These are phyloP conservation scores for Neurospora crassa DNA, from an alignment of 2,329 filamentous ascomycete genomes.

Conservation along the genomic window DNA sequence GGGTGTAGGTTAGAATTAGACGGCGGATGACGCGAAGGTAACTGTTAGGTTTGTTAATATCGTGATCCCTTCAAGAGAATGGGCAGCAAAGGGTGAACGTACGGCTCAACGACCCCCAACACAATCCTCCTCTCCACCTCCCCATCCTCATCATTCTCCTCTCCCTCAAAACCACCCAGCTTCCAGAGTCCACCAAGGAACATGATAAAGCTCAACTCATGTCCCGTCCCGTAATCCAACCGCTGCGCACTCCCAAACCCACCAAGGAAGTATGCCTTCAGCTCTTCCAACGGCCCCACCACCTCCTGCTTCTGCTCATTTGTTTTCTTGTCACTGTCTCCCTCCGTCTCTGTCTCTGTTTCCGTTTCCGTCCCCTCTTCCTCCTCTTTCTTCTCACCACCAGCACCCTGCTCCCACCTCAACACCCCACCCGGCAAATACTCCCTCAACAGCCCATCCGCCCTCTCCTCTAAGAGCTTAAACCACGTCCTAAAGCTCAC, in stretches of 20 bases:
- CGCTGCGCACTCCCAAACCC: conserved; percentile 81
- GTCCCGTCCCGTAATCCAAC: conserved; percentile 91
- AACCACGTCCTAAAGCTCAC: conserved; percentile 82
- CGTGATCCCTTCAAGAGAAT: background rate
- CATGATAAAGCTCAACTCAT: conserved; percentile 89
- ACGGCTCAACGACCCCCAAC: conserved; percentile 74
- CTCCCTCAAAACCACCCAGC: conserved; percentile 58
- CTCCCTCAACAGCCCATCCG: conserved; percentile 45
- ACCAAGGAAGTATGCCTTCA: conserved; percentile 71
- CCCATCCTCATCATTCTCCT: conserved; percentile 33
- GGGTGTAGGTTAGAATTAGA: conserved; percentile 80
- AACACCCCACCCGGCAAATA: conserved; percentile 37
- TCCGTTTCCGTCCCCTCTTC: background rate
- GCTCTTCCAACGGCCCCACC: conserved; percentile 41
- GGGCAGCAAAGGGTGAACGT: conserved; percentile 27
- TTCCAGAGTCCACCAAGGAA: conserved; percentile 91
- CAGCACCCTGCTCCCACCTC: conserved; percentile 5
- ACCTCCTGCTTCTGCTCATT: background rate
- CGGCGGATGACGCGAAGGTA: conserved; percentile 73
- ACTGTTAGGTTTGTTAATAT: conserved; percentile 29
- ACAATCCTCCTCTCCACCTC: conserved; percentile 71
- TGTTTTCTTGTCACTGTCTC: background rate
- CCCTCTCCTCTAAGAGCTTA: conserved; percentile 52
- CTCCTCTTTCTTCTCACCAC: background rate
- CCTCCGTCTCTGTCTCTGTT: background rate